Percentiles rank a stretch among this genome's conserved stretches.
Evolutionary conservation across 257 asterid species (phyloP).

Genomic region (Solanum chilense): DNA sequence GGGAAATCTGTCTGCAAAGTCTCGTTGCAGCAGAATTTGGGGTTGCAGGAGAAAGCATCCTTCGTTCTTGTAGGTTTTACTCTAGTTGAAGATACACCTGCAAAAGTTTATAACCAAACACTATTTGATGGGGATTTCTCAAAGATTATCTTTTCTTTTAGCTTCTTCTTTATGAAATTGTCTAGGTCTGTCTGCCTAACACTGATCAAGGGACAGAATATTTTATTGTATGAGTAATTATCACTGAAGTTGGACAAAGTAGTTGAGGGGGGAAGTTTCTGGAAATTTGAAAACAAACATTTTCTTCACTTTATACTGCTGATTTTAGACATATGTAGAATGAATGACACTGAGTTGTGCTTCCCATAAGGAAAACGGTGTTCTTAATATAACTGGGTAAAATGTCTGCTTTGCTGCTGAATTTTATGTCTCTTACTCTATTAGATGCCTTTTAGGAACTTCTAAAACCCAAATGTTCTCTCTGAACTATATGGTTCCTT

Average conservation of each 20-base stretch:
- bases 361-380: not conserved
- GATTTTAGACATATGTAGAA: not conserved
- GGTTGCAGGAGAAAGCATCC: slow-evolving; percentile 34
- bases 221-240: not conserved
- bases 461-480: not conserved
- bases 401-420: not conserved
- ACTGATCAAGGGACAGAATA: not conserved
- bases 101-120: not conserved
- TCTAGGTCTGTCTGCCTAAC: not conserved
- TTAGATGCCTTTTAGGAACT: not conserved
- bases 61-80: slow-evolving; percentile 42
- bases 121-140: not conserved
- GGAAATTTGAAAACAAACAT: not conserved
- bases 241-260: not conserved
- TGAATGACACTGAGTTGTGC: not conserved
- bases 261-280: not conserved
- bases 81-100: not conserved
- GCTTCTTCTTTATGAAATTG: not conserved
- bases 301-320: not conserved
- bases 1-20: slow-evolving; percentile 63
- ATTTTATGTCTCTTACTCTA: not conserved
- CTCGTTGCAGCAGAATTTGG: slow-evolving; percentile 43
- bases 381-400: not conserved
- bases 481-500: not conserved
- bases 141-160: not conserved